Base-by-base conservation (phyloP, 2,329 filamentous ascomycete species). In the Alternaria alternata region DNA sequence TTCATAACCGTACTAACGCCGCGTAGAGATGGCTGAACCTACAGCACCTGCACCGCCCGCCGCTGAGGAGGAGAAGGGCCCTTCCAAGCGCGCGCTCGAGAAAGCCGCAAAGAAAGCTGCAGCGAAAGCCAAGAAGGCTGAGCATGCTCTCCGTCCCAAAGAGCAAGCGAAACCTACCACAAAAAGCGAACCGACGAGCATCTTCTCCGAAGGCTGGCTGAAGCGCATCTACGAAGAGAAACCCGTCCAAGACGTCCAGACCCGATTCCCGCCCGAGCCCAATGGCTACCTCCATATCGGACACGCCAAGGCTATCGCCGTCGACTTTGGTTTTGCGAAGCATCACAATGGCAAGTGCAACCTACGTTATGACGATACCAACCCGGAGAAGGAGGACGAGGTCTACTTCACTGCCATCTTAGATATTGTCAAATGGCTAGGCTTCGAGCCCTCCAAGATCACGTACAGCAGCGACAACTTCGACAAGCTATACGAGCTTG, bases 261-360 rank as follows among this genome's bases (percentile, higher is more conserved):
- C 83, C 9, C 82, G 83, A 54, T 85, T 85, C 61, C 83, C 83
- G 0, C 83, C 83, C 28, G 83, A 84, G 80, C 95, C 95, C 48
- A 98, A 98, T 78, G 95, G 94, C 55, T 97, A 91, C 77, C 86
- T 97, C 9, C 94, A 97, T 75, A 91, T 98, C 69, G 94, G 94
- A 20, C 95, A 98, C 76, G 91, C 91, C 66, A 98, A 98, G 82
- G 94, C 95, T 22, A 97, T 98, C 77, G 91, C 93, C 0, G 88
- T 98, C 78, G 97, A 98, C 81, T 98, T 98, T 80, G 94, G 94
- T 7, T 98, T 97, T 77, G 94, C 95, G 14, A 88, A 87, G 73
- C 89, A 89, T 74, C 91, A 96, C 75, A 91, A 90, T 36, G 94
- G 94, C 59, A 83, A 89, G 63, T 91, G 88, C 78, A 90, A 90